Percentiles rank a stretch among this genome's conserved stretches.
These are phyloP conservation scores for Euphorbia peplus DNA, from an alignment of 345 rosid genomes.

Conservation along the genomic window DNA sequence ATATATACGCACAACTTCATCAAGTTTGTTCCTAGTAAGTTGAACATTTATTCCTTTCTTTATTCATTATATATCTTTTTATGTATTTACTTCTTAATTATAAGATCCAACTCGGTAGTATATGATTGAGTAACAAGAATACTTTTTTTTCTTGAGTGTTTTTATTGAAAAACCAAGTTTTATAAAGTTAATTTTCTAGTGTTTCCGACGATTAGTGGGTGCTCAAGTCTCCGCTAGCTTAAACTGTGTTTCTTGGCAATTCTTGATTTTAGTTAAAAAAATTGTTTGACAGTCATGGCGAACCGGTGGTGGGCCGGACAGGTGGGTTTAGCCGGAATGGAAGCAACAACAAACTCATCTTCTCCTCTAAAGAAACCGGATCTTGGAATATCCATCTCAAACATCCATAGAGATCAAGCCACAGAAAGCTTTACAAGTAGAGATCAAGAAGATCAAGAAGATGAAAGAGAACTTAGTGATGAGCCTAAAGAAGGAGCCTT, in stretches of 20 bases:
- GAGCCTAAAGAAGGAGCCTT: conserved; percentile 67
- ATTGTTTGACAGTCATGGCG: conserved; percentile 13
- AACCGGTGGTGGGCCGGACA: conserved; percentile 63
- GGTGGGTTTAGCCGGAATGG: conserved; percentile 49
- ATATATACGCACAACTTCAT: neutral
- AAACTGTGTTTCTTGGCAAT: too few relatives aligned
- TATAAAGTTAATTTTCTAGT: too few relatives aligned
- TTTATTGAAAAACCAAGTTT: too few relatives aligned
- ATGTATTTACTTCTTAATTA: neutral
- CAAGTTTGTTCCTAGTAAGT: neutral
- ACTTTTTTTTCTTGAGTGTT: too few relatives aligned
- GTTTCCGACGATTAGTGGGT: too few relatives aligned
- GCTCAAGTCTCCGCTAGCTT: too few relatives aligned
- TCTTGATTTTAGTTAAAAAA: neutral
- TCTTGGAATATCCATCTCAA: conserved; percentile 65
- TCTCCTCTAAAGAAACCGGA: conserved; percentile 68
- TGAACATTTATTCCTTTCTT: neutral
- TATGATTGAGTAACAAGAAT: too few relatives aligned
- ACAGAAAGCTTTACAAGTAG: conserved; percentile 33
- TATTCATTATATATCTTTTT: neutral
- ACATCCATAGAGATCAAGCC: conserved; percentile 32
- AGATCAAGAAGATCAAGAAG: conserved; percentile 35
- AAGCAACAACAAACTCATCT: conserved; percentile 49
- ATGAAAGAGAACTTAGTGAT: conserved; percentile 48
- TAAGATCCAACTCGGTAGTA: conserved; percentile 4